Percentiles rank a stretch among this genome's conserved stretches.
These are phyloP conservation scores for Trametes maxima DNA, from an alignment of 768 basidiomycete species.

Conservation along the genomic window DNA sequence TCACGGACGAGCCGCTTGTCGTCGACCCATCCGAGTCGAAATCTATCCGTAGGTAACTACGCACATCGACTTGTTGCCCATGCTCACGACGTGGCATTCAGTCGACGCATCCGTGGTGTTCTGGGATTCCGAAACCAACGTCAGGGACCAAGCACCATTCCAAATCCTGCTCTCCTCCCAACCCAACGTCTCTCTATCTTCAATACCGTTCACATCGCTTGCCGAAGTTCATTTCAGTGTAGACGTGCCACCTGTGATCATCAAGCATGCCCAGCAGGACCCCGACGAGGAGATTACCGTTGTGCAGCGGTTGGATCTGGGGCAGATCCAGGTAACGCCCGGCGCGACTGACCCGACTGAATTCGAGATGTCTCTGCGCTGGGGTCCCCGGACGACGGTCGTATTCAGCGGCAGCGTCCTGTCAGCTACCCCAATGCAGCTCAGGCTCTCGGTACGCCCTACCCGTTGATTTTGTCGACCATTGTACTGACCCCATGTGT, in stretches of 20 bases:
- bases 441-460: slow-evolving; percentile 59
- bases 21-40: slow-evolving; percentile 66
- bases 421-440: slow-evolving; percentile 48
- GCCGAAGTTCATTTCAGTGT: slow-evolving; percentile 62
- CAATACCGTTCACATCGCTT: slow-evolving; percentile 63
- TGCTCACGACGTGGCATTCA: slow-evolving; percentile 32
- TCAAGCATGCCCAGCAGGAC: slow-evolving; percentile 45
- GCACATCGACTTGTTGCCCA: no score
- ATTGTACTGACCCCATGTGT: not conserved
- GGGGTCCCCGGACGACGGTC: slow-evolving; percentile 54
- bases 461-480: not conserved
- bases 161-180: slow-evolving; percentile 70
- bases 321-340: slow-evolving; percentile 29
- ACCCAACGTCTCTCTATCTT: slow-evolving; percentile 47
- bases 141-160: slow-evolving; percentile 68
- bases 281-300: slow-evolving; percentile 1
- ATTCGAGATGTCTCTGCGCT: slow-evolving; percentile 52
- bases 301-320: slow-evolving; percentile 52
- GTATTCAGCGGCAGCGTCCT: slow-evolving; percentile 64
- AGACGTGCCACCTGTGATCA: slow-evolving; percentile 48
- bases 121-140: slow-evolving; percentile 63
- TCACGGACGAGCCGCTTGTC: slow-evolving; percentile 54
- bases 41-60: slow-evolving; percentile 54
- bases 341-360: slow-evolving; percentile 27
- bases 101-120: slow-evolving; percentile 72